phyloP scores from a whole-genome alignment of 1,139 yeast species.

The Pichia sp. region DNA sequence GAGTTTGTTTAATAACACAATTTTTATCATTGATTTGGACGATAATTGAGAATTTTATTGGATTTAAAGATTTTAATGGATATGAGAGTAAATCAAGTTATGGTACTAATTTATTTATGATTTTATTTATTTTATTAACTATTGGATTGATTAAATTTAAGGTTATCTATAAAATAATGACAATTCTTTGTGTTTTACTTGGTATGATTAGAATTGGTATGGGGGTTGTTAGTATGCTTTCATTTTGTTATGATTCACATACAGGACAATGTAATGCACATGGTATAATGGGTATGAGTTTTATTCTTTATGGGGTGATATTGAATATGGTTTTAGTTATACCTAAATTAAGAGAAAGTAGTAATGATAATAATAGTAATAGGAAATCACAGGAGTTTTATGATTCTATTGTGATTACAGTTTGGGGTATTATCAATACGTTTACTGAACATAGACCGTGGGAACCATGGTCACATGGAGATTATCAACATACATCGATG shows the following conservation, averaged over 20 bases:
- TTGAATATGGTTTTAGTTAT: slow-evolving; percentile 58
- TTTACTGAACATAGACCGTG: slow-evolving; percentile 88
- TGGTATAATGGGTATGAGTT: slow-evolving; percentile 92
- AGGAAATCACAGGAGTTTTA: slow-evolving; percentile 74
- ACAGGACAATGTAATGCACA: slow-evolving; percentile 95
- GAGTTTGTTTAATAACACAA: slow-evolving; percentile 43
- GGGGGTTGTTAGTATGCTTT: slow-evolving; percentile 79
- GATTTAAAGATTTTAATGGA: slow-evolving; percentile 56
- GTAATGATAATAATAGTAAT: slow-evolving; percentile 32
- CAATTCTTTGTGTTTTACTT: slow-evolving; percentile 40
- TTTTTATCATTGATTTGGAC: background rate
- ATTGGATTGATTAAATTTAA: slow-evolving; percentile 36
- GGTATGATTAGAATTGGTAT: slow-evolving; percentile 68
- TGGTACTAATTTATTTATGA: slow-evolving; percentile 58
- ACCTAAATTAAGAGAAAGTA: slow-evolving; percentile 59
- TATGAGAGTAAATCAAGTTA: slow-evolving; percentile 60
- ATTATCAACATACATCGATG: slow-evolving; percentile 91
- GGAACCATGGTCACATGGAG: slow-evolving; percentile 90
- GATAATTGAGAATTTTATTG: slow-evolving; percentile 29
- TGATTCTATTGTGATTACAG: slow-evolving; percentile 71
- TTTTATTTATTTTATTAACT: slow-evolving; percentile 38
- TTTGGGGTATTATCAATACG: slow-evolving; percentile 90
- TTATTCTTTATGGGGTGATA: slow-evolving; percentile 69
- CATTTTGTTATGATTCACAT: slow-evolving; percentile 69
- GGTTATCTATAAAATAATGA: slow-evolving; percentile 36